Percentiles rank a stretch among this genome's conserved stretches.
Evolutionary conservation across 345 rosid species (phyloP).

Genomic region (Rubroshorea leprosula): DNA sequence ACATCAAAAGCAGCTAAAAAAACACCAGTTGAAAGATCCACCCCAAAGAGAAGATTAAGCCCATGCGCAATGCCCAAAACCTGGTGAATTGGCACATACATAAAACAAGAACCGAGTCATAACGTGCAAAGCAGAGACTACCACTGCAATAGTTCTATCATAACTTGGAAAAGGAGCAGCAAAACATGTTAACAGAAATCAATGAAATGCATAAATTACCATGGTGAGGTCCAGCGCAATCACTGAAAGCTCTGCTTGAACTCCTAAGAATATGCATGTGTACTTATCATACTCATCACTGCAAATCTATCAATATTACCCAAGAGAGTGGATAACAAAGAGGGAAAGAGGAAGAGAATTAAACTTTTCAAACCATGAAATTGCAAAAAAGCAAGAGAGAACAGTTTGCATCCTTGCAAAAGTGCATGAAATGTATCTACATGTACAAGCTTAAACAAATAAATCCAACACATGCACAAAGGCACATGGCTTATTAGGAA

Average conservation of each 20-base stretch:
- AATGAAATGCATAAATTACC: slow-evolving; percentile 39
- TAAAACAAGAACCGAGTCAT: neutral
- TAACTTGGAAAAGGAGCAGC: slow-evolving; percentile 5
- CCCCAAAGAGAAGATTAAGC: slow-evolving; percentile 77
- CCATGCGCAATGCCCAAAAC: slow-evolving; percentile 91
- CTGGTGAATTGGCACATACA: slow-evolving; percentile 35
- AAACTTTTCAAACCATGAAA: neutral
- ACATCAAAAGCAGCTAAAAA: slow-evolving; percentile 89
- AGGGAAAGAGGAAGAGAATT: neutral
- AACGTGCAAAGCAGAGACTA: slow-evolving; percentile 1
- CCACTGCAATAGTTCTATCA: neutral
- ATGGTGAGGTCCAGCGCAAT: slow-evolving; percentile 70
- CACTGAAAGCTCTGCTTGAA: slow-evolving; percentile 76
- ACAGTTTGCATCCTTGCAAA: too few relatives aligned
- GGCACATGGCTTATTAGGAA: too few relatives aligned
- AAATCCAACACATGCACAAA: too few relatives aligned
- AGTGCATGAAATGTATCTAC: too few relatives aligned
- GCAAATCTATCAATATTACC: slow-evolving; percentile 57
- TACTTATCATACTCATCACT: slow-evolving; percentile 75
- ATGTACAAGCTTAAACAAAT: too few relatives aligned
- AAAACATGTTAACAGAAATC: slow-evolving; percentile 1
- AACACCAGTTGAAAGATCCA: slow-evolving; percentile 74
- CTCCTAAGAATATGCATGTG: slow-evolving; percentile 72
- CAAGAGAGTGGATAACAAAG: slow-evolving; percentile 5
- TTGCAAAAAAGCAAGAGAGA: neutral